Evolutionary conservation across 768 basidiomycete species (phyloP).

Genomic region (Lactarius sanguifluus): DNA sequence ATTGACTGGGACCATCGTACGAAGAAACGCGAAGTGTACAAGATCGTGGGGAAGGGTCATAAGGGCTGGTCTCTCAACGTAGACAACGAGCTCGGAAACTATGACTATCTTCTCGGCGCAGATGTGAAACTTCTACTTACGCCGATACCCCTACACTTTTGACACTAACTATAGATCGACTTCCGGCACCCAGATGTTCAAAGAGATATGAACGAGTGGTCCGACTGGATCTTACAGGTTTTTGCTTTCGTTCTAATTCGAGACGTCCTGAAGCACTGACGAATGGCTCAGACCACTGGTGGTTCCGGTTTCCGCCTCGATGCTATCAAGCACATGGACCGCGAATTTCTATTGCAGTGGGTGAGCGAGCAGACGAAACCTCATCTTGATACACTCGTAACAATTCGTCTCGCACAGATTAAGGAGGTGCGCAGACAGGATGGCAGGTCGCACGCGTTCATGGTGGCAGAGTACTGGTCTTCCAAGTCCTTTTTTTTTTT

Average conservation of each 20-base stretch:
- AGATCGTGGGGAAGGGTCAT: constrained; percentile 62
- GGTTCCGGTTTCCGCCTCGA: constrained; percentile 81
- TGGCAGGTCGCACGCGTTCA: constrained; percentile 55
- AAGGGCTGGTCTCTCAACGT: constrained; percentile 83
- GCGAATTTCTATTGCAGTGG: constrained; percentile 64
- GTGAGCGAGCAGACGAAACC: constrained; percentile 42
- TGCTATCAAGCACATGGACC: constrained; percentile 88
- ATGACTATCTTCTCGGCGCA: constrained; percentile 76
- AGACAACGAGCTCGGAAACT: constrained; percentile 83
- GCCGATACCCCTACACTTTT: constrained; percentile 11
- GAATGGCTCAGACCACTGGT: constrained; percentile 54
- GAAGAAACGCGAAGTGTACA: constrained; percentile 62
- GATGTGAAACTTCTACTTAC: constrained; percentile 49
- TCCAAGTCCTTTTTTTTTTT: constrained; percentile 48
- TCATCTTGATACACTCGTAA: constrained; percentile 10
- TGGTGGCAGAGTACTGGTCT: constrained; percentile 82
- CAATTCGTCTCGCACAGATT: constrained; percentile 42
- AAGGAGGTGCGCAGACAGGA: constrained; percentile 48
- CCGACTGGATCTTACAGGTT: constrained; percentile 69
- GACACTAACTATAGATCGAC: constrained; percentile 57
- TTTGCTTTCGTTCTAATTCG: constrained; percentile 1
- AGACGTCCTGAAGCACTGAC: background rate
- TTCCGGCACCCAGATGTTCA: constrained; percentile 80
- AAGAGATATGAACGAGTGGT: constrained; percentile 75
- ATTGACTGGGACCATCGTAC: constrained; percentile 82